Conservation (phyloP, 1,139 yeast genomes). For the Lodderomyces beijingensis region DNA sequence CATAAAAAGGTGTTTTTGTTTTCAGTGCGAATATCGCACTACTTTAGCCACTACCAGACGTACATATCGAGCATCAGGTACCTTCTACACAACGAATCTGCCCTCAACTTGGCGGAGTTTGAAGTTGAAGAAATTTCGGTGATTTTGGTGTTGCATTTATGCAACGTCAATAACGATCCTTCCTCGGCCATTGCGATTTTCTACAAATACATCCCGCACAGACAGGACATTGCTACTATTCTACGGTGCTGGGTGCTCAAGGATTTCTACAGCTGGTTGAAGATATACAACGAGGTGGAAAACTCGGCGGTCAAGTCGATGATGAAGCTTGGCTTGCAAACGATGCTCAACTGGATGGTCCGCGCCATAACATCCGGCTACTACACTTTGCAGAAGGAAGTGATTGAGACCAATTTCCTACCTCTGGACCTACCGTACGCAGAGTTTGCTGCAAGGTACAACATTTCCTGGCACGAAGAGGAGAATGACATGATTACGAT, state of each 20-base stretch:
- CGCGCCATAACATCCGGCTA: conserved; percentile 32
- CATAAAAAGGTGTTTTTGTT: conserved; percentile 45
- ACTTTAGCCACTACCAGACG: conserved; percentile 51
- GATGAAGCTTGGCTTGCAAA: conserved; percentile 39
- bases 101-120: conserved; percentile 8
- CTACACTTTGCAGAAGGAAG: conserved; percentile 23
- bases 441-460: conserved; percentile 17
- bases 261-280: conserved; percentile 43
- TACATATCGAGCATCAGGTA: conserved; percentile 51
- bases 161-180: conserved; percentile 42
- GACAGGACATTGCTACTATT: conserved; percentile 19
- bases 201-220: conserved; percentile 24
- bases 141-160: conserved; percentile 41
- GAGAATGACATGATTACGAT: conserved; percentile 11
- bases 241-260: conserved; percentile 32
- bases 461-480: conserved; percentile 26
- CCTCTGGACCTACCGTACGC: conserved; percentile 25
- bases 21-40: conserved; percentile 45
- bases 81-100: conserved; percentile 21
- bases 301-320: conserved; percentile 27
- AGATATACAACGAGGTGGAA: conserved; percentile 26
- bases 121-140: conserved; percentile 40
- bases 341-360: conserved; percentile 28
- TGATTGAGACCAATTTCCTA: conserved; percentile 19
- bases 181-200: conserved; percentile 31